These are phyloP conservation scores for Metarhizium robertsii DNA, from an alignment of 2,329 filamentous ascomycete genomes.

Conservation along the genomic window DNA sequence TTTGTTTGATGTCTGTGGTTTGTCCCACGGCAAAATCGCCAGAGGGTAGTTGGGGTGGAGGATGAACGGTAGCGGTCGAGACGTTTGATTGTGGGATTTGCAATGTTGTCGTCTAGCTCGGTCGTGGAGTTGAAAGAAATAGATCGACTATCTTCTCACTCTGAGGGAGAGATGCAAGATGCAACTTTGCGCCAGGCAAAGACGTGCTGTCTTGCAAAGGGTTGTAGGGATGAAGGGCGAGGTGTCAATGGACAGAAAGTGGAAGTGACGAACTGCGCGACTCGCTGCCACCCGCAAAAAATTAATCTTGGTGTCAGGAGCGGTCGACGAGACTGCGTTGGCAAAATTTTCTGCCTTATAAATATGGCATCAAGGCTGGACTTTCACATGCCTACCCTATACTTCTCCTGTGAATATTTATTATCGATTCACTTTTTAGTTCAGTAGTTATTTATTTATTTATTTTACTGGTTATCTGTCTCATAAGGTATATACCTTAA, in stretches of 20 bases:
- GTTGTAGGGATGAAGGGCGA: constrained; percentile 10
- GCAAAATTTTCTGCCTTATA: neutral
- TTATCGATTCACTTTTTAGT: neutral
- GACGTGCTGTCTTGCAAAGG: constrained; percentile 10
- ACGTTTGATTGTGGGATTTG: constrained; percentile 3
- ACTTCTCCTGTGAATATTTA: neutral
- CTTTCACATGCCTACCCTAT: neutral
- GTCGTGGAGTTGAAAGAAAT: constrained; percentile 13
- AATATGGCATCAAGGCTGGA: neutral
- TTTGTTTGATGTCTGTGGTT: neutral
- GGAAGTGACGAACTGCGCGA: constrained; percentile 11
- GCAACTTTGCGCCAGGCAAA: constrained; percentile 32
- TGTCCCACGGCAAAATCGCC: constrained; percentile 2
- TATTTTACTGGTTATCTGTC: no score
- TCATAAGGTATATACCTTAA: no score
- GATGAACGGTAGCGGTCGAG: constrained; percentile 10
- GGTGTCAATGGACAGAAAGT: constrained; percentile 5
- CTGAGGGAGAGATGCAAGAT: constrained; percentile 5
- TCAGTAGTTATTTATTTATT: no score
- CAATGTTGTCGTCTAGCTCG: neutral
- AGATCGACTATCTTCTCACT: constrained; percentile 19
- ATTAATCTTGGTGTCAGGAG: neutral
- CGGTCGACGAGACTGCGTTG: neutral
- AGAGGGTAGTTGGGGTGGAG: constrained; percentile 12
- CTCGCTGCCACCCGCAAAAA: neutral